Percentiles rank a stretch among this genome's conserved stretches.
These are phyloP conservation scores for Persicaria tinctoria DNA, from an alignment of 148 eudicot genomes.

Conservation along the genomic window DNA sequence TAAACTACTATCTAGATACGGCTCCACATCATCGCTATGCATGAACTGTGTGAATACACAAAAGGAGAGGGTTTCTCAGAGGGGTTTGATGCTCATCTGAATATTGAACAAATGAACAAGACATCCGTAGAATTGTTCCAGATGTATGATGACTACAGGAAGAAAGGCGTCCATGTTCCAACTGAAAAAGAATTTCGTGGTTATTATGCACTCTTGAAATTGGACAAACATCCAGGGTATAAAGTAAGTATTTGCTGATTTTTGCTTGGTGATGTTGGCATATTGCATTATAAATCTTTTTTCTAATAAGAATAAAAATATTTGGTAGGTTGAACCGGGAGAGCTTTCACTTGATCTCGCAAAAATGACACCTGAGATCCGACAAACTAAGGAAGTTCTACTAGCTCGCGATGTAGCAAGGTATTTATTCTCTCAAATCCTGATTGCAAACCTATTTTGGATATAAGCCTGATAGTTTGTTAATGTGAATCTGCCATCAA, in stretches of 20 bases:
- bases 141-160: slow-evolving; percentile 91
- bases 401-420: slow-evolving; percentile 98
- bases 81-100: slow-evolving; percentile 97
- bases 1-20: slow-evolving; percentile 57
- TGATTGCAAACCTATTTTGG: slow-evolving; percentile 11
- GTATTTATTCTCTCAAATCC: slow-evolving; percentile 26
- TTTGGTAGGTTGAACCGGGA: slow-evolving; percentile 90
- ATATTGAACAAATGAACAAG: slow-evolving; percentile 99
- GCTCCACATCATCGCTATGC: slow-evolving; percentile 94
- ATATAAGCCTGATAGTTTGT: background rate
- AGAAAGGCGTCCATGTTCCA: slow-evolving; percentile 65
- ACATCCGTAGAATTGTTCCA: slow-evolving; percentile 95
- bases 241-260: slow-evolving; percentile 49
- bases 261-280: background rate
- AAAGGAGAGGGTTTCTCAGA: slow-evolving; percentile 95
- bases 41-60: slow-evolving; percentile 88
- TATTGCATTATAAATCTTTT: slow-evolving; percentile 8
- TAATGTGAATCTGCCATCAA: background rate
- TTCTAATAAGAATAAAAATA: slow-evolving; percentile 21
- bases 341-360: slow-evolving; percentile 98
- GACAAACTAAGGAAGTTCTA: slow-evolving; percentile 80
- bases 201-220: slow-evolving; percentile 92
- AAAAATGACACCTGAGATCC: slow-evolving; percentile 82
- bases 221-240: slow-evolving; percentile 98
- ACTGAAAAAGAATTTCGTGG: slow-evolving; percentile 95